Evolutionary conservation across 495 filamentous ascomycete genomes (phyloP), one percentile per base, ranked within the genome.

Genomic region (Pyrenula aspistea): DNA sequence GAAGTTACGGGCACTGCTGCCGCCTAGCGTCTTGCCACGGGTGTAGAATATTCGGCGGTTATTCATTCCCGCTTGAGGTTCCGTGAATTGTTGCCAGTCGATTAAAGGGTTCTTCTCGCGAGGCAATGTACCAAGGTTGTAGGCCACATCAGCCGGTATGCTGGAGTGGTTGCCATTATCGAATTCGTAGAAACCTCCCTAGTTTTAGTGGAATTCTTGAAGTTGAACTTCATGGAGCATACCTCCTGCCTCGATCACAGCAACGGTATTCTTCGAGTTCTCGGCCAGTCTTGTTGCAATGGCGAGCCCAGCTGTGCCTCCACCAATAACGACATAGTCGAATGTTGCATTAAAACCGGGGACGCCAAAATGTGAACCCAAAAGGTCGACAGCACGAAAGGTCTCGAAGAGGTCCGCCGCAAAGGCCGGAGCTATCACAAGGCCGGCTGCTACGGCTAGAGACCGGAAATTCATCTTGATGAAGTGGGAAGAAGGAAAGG

Each of bases 221-320:
- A n/a, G n/a, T n/a, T n/a, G n/a, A n/a, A n/a, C n/a, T n/a, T n/a
- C n/a, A n/a, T n/a, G n/a, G n/a, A n/a, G n/a, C n/a, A n/a, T n/a
- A n/a, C n/a, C n/a, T 0, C 83, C 82, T 2, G 82, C 81, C 65
- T 85, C 83, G 19, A 85, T 65, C 0, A 85, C 68, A 22, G 74
- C 75, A 4, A 77, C 71, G 2, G 22, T 58, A 47, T 57, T 47
- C 20, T 56, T 57, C 22, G 60, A 65, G 0, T 59, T 57, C 54
- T 77, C 69, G 1, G 73, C 70, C 11, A 80, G 67, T 10, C 76
- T 69, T 10, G 70, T 62, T 0, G 71, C 75, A 22, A 82, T 60
- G 0, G 73, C 65, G 51, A 79, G 59, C 1, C 78, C 78, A 21
- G 71, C 73, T 3, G 76, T 78, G 22, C 77, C 78, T 22, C 76